These are phyloP conservation scores for Colletotrichum chlorophyti DNA, from an alignment of 2,329 filamentous ascomycete genomes.

Conservation along the genomic window DNA sequence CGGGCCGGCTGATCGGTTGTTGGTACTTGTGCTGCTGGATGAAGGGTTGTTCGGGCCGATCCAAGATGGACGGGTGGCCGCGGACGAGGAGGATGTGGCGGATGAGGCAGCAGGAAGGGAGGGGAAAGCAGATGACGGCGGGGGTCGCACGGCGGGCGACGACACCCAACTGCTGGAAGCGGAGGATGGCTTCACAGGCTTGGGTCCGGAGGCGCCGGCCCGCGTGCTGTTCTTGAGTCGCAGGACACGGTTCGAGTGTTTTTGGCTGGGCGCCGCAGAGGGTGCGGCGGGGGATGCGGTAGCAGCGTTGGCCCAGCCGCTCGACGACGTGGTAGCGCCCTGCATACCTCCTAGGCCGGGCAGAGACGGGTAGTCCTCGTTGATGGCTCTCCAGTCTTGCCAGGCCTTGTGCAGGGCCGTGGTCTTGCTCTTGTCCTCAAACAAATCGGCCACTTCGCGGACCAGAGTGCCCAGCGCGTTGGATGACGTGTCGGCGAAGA, in stretches of 20 bases:
- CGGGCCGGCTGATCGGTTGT: slow-evolving; percentile 13
- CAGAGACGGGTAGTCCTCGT: slow-evolving; percentile 91
- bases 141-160: slow-evolving; percentile 27
- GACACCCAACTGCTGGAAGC: slow-evolving; percentile 33
- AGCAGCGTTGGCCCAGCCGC: slow-evolving; percentile 67
- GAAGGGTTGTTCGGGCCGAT: slow-evolving; percentile 31
- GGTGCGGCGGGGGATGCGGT: slow-evolving; percentile 59
- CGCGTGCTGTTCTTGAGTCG: slow-evolving; percentile 66
- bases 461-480: slow-evolving; percentile 86
- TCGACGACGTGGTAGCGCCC: slow-evolving; percentile 62
- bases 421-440: slow-evolving; percentile 80
- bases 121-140: slow-evolving; percentile 49
- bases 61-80: slow-evolving; percentile 40
- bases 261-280: slow-evolving; percentile 48
- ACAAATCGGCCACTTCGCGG: slow-evolving; percentile 90
- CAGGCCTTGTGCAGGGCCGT: slow-evolving; percentile 81
- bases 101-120: slow-evolving; percentile 43
- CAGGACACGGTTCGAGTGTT: slow-evolving; percentile 61
- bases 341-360: slow-evolving; percentile 76
- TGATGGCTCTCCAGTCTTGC: slow-evolving; percentile 95
- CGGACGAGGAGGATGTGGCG: slow-evolving; percentile 29
- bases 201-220: slow-evolving; percentile 40
- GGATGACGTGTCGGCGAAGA: slow-evolving; percentile 81
- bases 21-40: slow-evolving; percentile 5
- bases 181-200: slow-evolving; percentile 33